phyloP scores from a whole-genome alignment of 2,329 filamentous ascomycete species.

The Cercospora berteroae region DNA sequence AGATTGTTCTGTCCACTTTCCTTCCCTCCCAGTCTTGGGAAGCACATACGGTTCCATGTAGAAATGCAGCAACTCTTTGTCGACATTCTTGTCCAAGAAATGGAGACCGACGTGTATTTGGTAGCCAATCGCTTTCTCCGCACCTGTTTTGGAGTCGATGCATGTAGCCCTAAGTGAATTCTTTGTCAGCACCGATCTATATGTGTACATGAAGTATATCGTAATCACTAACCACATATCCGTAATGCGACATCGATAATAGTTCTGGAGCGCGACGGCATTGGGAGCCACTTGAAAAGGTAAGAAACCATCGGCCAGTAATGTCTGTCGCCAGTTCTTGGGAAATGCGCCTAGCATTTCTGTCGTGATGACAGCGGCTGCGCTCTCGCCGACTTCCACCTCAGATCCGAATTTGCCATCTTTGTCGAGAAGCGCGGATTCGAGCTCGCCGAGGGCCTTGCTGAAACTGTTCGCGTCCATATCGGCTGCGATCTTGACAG shows the following conservation, averaged over 20 bases:
- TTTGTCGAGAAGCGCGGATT: neutral
- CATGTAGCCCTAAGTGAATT: neutral
- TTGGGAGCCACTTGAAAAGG: neutral
- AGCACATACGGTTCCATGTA: neutral
- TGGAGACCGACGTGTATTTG: neutral
- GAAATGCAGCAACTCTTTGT: neutral
- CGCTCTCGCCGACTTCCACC: neutral
- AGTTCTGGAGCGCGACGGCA: neutral
- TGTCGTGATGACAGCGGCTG: neutral
- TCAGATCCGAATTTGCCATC: neutral
- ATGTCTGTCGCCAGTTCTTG: neutral
- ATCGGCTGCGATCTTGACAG: neutral
- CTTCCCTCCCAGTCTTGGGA: neutral
- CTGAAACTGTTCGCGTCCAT: neutral
- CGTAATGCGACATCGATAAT: neutral
- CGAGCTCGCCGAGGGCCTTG: neutral
- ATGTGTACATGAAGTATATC: no score
- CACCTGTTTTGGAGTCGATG: neutral
- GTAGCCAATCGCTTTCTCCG: neutral
- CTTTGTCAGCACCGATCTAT: neutral
- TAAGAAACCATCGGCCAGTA: neutral
- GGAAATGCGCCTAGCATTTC: neutral
- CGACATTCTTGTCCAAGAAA: neutral
- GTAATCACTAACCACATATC: neutral
- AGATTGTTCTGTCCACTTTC: neutral